phyloP scores from a whole-genome alignment of 2,329 filamentous ascomycete species.

The Chrysosporium keratinophilum region DNA sequence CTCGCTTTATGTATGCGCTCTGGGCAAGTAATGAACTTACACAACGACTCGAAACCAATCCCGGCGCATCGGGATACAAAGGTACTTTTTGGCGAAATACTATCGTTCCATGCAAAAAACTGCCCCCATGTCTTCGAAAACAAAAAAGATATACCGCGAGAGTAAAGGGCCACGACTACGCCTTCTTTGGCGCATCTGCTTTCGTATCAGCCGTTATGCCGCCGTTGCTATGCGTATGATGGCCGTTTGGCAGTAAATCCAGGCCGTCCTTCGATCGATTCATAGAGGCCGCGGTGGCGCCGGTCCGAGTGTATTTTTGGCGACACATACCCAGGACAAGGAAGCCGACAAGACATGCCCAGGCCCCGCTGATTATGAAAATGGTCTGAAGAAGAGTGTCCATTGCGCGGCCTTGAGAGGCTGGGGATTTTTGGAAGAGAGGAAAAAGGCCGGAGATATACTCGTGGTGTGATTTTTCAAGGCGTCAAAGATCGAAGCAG shows the following conservation, averaged over 20 bases:
- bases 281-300: constrained; percentile 2
- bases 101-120: neutral
- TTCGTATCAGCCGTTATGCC: constrained; percentile 11
- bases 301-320: constrained; percentile 15
- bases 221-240: neutral
- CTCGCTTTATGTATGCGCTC: too few species aligned
- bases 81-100: too few species aligned
- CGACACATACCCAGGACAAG: constrained; percentile 18
- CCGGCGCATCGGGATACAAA: too few species aligned
- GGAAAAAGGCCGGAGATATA: too few species aligned
- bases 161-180: neutral
- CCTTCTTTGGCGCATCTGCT: constrained; percentile 15
- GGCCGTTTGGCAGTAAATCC: constrained; percentile 3
- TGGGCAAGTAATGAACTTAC: too few species aligned
- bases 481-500: too few species aligned
- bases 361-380: constrained; percentile 16
- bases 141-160: neutral
- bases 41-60: too few species aligned
- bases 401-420: constrained; percentile 9
- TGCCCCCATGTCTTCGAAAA: neutral
- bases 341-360: constrained; percentile 17
- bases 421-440: neutral
- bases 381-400: constrained; percentile 15
- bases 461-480: too few species aligned
- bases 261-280: constrained; percentile 4